Base-by-base conservation (phyloP, 2,329 filamentous ascomycete genomes). In the Juglanconis juglandina region DNA sequence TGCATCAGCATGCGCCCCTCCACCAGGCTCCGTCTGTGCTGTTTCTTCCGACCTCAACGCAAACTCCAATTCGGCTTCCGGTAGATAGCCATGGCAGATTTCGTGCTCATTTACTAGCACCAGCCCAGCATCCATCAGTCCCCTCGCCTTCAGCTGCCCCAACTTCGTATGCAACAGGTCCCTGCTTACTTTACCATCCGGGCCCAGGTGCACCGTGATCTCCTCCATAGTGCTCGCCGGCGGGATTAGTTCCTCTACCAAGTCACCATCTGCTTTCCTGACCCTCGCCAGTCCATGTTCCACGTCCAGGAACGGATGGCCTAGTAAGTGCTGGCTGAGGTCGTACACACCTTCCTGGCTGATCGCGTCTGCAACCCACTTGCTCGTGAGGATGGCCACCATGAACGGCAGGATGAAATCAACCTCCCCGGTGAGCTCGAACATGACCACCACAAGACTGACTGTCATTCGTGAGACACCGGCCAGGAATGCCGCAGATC, bases 361-460 rank as follows among this genome's bases (percentile, higher is more conserved):
- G 17, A 86, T 74, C 3, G 76, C 73, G 67, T 86, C 83, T 1
- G 83, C 82, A 5, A 80, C 76, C 81, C 81, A 86, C 69, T 86
- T 86, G 0, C 82, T 81, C 0, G 83, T 77, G 5, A 86, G 73
- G 59, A 86, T 86, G 6, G 83, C 82, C 30, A 84, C 76, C 81
- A 85, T 86, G 63, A 83, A 79, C 10, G 83, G 81, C 1, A 84
- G 73, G 9, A 82, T 77, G 68, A 84, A 85, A 61, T 82, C 78
- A 7, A 85, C 76, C 65, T 85, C 81, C 44, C 83, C 83, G 0
- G 83, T 86, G 7, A 86, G 74, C 68, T 84, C 82, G 68, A 86
- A 85, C 82, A 86, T 85, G 69, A 86, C 84, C 44, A 86, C 83
- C 8, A 79, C 79, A 6, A 86, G 74, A 39, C 59, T 64, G 6